Evolutionary conservation across 805 yeast species (phyloP).

Genomic region (Pichia scutulata): DNA sequence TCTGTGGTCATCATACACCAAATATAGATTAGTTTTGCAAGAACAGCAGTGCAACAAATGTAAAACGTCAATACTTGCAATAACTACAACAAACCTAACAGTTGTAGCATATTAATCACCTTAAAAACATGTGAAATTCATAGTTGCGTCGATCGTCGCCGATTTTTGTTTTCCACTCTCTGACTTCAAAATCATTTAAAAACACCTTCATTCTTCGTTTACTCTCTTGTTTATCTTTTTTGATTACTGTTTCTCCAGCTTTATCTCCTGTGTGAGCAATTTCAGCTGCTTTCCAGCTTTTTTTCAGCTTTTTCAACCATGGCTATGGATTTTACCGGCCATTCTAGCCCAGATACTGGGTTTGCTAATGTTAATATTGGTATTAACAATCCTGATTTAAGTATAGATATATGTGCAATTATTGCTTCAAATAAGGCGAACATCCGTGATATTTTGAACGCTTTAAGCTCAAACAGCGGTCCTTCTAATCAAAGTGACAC

Average conservation of each 20-base stretch:
- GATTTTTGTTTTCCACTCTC: too few relatives aligned
- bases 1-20: background rate
- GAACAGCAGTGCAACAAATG: too few relatives aligned
- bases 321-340: background rate
- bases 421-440: constrained; percentile 21
- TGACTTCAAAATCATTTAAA: background rate
- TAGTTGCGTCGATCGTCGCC: background rate
- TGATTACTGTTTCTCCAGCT: background rate
- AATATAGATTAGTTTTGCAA: too few relatives aligned
- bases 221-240: background rate
- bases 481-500: background rate
- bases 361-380: background rate
- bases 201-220: background rate
- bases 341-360: background rate
- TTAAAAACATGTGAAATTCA: background rate
- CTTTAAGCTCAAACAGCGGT: constrained; percentile 21
- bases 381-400: constrained; percentile 8
- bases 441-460: constrained; percentile 25
- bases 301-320: background rate
- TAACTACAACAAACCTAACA: too few relatives aligned
- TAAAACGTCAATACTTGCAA: too few relatives aligned
- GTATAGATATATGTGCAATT: constrained; percentile 15
- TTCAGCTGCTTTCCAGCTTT: background rate
- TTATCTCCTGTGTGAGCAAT: background rate
- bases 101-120: too few relatives aligned